Evolutionary conservation across 2,329 filamentous ascomycete genomes (phyloP).

Genomic region (Alternaria solani): DNA sequence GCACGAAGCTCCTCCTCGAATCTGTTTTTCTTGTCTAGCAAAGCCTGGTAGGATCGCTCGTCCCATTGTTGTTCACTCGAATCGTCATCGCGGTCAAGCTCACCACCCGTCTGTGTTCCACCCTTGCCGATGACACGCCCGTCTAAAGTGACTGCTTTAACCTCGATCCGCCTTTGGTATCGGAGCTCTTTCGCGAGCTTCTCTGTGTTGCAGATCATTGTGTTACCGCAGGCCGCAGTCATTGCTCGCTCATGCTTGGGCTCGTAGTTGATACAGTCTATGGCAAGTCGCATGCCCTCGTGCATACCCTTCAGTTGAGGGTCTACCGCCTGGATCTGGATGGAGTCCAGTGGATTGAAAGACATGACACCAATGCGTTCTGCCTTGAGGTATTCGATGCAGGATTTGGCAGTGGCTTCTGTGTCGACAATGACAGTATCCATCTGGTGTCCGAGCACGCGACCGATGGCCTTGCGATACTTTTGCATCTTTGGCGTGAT

Average conservation of each 20-base stretch:
- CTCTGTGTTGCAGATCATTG: conserved; percentile 90
- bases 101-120: conserved; percentile 94
- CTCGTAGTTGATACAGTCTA: conserved; percentile 96
- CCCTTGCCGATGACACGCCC: conserved; percentile 98
- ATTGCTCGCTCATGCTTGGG: conserved; percentile 87
- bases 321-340: conserved; percentile 91
- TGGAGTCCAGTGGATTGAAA: conserved; percentile 96
- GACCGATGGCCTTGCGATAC: conserved; percentile 90
- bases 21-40: conserved; percentile 79
- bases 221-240: conserved; percentile 92
- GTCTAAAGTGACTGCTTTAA: conserved; percentile 93
- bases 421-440: conserved; percentile 95
- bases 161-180: conserved; percentile 82
- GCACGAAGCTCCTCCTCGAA: conserved; percentile 79
- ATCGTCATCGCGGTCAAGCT: conserved; percentile 70
- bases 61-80: conserved; percentile 84
- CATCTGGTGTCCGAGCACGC: conserved; percentile 89
- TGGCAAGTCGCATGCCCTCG: conserved; percentile 83
- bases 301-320: conserved; percentile 89
- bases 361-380: conserved; percentile 87
- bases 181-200: conserved; percentile 88
- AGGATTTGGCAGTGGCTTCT: conserved; percentile 92
- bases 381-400: conserved; percentile 92
- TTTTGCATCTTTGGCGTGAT: conserved; percentile 98
- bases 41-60: conserved; percentile 84